Conservation (phyloP, 495 filamentous ascomycete species). For the Bombardia bombarda region DNA sequence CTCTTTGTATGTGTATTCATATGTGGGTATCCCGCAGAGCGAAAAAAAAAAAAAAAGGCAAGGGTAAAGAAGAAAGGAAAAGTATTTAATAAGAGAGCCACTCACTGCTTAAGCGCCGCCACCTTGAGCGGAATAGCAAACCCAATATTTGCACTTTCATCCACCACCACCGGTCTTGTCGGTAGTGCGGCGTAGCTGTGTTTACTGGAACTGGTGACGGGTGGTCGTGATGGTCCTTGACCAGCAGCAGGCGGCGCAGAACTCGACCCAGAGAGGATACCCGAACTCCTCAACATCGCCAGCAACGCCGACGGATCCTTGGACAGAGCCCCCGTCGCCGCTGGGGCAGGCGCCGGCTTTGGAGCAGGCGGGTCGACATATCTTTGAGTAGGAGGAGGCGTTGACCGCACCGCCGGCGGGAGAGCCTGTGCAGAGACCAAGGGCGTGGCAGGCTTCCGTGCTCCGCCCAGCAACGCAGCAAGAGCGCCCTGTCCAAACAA, state of each 20-base stretch:
- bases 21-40: not conserved
- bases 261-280: constrained; percentile 28
- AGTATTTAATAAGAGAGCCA: no score
- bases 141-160: no score
- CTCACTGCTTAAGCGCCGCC: constrained; percentile 17
- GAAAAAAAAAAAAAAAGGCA: constrained; percentile 9
- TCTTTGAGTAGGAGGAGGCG: constrained; percentile 14
- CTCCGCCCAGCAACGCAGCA: constrained; percentile 33
- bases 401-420: constrained; percentile 17
- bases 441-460: constrained; percentile 36
- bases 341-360: constrained; percentile 3
- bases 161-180: no score
- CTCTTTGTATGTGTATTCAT: not conserved
- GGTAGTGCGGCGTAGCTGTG: no score
- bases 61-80: constrained; percentile 23
- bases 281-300: constrained; percentile 40
- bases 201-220: constrained; percentile 22
- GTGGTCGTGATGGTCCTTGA: no score
- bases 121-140: not conserved
- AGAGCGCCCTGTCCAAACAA: constrained; percentile 46
- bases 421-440: constrained; percentile 30
- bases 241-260: constrained; percentile 21
- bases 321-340: constrained; percentile 7
- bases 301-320: constrained; percentile 37
- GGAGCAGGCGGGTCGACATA: not conserved